Conservation (phyloP, 257 asterid species). For the Mitragyna speciosa region DNA sequence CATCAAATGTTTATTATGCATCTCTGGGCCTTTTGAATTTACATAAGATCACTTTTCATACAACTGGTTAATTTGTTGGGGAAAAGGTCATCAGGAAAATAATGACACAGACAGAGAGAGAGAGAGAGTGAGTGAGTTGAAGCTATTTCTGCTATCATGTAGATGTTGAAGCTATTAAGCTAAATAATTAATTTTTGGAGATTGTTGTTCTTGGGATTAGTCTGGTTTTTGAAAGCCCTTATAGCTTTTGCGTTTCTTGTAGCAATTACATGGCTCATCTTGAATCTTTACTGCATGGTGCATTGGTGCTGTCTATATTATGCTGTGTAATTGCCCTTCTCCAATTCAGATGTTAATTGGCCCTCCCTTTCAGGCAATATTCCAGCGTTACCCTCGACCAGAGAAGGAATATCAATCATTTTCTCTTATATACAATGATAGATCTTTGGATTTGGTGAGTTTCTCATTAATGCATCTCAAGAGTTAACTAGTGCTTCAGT, state of each 20-base stretch:
- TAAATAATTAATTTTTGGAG: not conserved
- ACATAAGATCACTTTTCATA: not conserved
- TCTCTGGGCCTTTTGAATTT: not conserved
- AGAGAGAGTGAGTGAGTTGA: not conserved
- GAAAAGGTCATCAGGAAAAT: not conserved
- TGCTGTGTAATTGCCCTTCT: not conserved
- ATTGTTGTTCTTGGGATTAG: not conserved
- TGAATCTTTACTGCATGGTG: not conserved
- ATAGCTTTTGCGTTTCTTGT: not conserved
- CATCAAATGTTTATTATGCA: not conserved
- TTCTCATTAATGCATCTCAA: not conserved
- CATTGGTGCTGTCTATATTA: not conserved
- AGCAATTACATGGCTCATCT: not conserved
- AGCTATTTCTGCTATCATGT: not conserved
- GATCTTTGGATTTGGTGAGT: constrained; percentile 67
- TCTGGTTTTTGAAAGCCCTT: not conserved
- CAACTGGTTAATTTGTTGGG: not conserved
- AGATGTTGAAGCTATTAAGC: too few species aligned
- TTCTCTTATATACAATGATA: constrained; percentile 62
- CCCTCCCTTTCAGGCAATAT: constrained; percentile 39
- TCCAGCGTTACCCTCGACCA: constrained; percentile 72
- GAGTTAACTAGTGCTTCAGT: not conserved
- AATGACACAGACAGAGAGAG: not conserved
- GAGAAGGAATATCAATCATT: constrained; percentile 83
- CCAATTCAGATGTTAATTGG: not conserved